Evolutionary conservation across 179 eudicot species (phyloP), one percentile per base, ranked within the genome.

Genomic region (Sideroxylon spinosum): DNA sequence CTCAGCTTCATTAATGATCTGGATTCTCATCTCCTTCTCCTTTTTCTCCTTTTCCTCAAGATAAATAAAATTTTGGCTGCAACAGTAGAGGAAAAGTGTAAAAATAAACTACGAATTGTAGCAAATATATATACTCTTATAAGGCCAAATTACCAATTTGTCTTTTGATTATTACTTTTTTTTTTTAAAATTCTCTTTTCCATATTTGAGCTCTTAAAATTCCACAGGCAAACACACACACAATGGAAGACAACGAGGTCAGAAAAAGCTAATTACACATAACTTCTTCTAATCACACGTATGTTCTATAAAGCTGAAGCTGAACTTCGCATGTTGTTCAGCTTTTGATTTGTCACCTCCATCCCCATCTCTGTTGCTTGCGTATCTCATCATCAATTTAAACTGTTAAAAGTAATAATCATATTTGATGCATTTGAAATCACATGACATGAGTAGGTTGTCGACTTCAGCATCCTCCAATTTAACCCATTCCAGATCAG

Each of bases 41-140:
- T 16, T 88, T 81, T 88, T 88, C 86, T 94, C 98, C 85, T 94
- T 94, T 74, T 95, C 98, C 86, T 89, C 97, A 19, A 95, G 93
- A 85, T 82, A 85, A 56, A 89, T 88, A 79, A 92, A 86, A 85
- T 93, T 95, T 83, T 91, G 91, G 68, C 98, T 93, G 88, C 87
- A 82, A 46, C 25, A 62, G 3, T 17, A 49, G 26, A 16, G 3
- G 78, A 19, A 48, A 3, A 14, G 64, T 22, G 22, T 50, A 74
- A 28, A 17, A 37, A n/a, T 20, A 57, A 56, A 29, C 53, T 5
- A 6, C 1, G 29, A 71, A 49, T 16, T 23, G n/a, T 46, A 20
- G 68, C 19, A 9, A 44, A 46, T 73, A 9, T 59, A 26, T 48
- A n/a, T 53, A 53, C 8, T 53, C 19, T 10, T 4, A 20, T 11